Evolutionary conservation across 208 protist genomes (phyloP).

Genomic region (Tritrichomonas musculus): DNA sequence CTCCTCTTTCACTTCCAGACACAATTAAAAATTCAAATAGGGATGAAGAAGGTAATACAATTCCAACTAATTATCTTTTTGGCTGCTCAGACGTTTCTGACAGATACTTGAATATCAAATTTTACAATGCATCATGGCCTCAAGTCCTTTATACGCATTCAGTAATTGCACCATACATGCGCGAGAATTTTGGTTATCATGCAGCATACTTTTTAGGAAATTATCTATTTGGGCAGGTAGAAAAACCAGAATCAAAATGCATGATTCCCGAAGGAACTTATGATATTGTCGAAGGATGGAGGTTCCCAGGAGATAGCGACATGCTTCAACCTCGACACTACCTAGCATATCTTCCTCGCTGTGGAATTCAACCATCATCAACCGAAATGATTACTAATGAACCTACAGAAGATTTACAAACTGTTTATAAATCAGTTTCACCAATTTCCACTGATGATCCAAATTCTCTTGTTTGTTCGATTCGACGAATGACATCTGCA

Average conservation of each 20-base stretch:
- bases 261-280: not conserved
- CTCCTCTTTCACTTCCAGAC: not conserved
- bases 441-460: no score
- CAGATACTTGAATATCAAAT: not conserved
- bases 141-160: not conserved
- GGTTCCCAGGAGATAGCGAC: not conserved
- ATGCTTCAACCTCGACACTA: not conserved
- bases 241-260: not conserved
- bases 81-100: not conserved
- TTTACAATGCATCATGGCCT: not conserved
- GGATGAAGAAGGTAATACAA: not conserved
- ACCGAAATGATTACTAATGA: not conserved
- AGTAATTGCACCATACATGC: not conserved
- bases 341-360: not conserved
- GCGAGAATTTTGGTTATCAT: not conserved
- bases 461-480: not conserved
- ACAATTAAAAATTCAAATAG: not conserved
- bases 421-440: no score
- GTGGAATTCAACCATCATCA: not conserved
- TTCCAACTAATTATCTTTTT: slow-evolving; percentile 9
- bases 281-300: not conserved
- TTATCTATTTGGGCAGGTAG: not conserved
- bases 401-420: not conserved
- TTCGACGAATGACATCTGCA: not conserved
- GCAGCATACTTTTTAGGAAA: not conserved